A percentile compares a stretch with the other conserved stretches of the same genome.
phyloP scores from a whole-genome alignment of 192 early-diverging fungal genomes.

The Coemansia sp. region DNA sequence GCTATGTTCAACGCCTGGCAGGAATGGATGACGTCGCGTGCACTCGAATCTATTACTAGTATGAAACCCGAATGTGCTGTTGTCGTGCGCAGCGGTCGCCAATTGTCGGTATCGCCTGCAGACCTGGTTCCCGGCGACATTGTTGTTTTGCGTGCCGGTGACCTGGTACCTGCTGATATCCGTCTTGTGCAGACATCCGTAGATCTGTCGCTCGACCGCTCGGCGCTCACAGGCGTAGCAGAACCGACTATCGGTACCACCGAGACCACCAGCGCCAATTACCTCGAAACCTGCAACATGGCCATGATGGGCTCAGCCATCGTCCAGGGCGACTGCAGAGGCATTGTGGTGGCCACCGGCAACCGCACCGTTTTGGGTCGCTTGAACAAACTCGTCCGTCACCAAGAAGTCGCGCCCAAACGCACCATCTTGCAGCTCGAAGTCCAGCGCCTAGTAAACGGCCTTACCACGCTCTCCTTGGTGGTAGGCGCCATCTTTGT shows the following conservation, averaged over 20 bases:
- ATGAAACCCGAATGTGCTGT: conserved; percentile 66
- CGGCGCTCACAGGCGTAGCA: conserved; percentile 77
- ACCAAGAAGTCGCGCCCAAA: conserved; percentile 15
- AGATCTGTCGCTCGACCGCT: conserved; percentile 79
- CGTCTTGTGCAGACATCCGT: conserved; percentile 62
- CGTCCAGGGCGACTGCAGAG: conserved; percentile 70
- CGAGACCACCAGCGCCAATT: conserved; percentile 68
- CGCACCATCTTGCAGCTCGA: conserved; percentile 66
- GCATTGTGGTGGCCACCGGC: conserved; percentile 77
- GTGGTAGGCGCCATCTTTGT: conserved; percentile 56
- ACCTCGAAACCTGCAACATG: conserved; percentile 81
- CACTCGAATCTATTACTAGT: conserved; percentile 73
- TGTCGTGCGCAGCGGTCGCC: conserved; percentile 72
- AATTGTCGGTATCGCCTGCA: conserved; percentile 51
- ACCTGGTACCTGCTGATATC: conserved; percentile 79
- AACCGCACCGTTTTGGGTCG: conserved; percentile 77
- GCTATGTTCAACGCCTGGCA: conserved; percentile 71
- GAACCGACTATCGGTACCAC: conserved; percentile 66
- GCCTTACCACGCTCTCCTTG: conserved; percentile 64
- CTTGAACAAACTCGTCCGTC: conserved; percentile 63
- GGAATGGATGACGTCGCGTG: conserved; percentile 66
- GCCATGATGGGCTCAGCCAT: conserved; percentile 75
- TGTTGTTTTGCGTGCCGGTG: conserved; percentile 65
- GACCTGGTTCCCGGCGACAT: conserved; percentile 78
- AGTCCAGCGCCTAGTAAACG: conserved; percentile 77